Base-by-base conservation (phyloP, 1,284 basidiomycete species). In the Schizophyllum amplum region DNA sequence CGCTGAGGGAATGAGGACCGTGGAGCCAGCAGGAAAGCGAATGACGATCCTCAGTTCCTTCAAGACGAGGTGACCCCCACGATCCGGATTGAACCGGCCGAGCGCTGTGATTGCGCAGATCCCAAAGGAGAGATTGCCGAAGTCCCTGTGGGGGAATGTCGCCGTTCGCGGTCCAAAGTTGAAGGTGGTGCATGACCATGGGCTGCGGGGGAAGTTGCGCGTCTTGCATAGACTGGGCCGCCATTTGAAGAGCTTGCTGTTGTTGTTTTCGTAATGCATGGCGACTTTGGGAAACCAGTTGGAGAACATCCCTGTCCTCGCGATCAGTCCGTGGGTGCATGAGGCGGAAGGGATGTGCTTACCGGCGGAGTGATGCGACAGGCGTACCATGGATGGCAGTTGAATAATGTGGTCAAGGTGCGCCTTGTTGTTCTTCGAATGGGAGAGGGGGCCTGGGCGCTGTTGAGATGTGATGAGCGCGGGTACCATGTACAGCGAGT, bases 1-100 rank as follows among this genome's bases (percentile, higher is more conserved):
- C 13, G 42, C 61, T 1, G 59, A 60, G 5, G 52, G 54, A 11
- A 58, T 58, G 13, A 58, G 25, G n/a, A 53, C 11, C 0, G 54
- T 15, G 4, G 57, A 26, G 5, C 51, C 51, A 25, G 33, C 24
- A 4, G 59, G 59, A n/a, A 58, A 57, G n/a, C 55, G 21, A 9
- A 58, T 51, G 1, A 54, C 23, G 0, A 58, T 25, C 3, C 22
- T 13, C 1, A 60, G 25, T 33, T 60, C 53, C 2, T 27, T 17
- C 1, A 56, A 0, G 52, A 50, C 52, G 51, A 2, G 27, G 13
- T 33, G 27, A 5, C 21, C n/a, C 7, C 51, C 51, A 9, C 25
- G 52, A 17, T 42, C 27, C 5, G 51, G 55, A 26, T 60, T 25
- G 24, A 54, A 60, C 0, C 27, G 13, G 6, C 57, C 57, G 1